Base-by-base conservation (phyloP, 306 rosid genomes). In the Corylus americana region DNA sequence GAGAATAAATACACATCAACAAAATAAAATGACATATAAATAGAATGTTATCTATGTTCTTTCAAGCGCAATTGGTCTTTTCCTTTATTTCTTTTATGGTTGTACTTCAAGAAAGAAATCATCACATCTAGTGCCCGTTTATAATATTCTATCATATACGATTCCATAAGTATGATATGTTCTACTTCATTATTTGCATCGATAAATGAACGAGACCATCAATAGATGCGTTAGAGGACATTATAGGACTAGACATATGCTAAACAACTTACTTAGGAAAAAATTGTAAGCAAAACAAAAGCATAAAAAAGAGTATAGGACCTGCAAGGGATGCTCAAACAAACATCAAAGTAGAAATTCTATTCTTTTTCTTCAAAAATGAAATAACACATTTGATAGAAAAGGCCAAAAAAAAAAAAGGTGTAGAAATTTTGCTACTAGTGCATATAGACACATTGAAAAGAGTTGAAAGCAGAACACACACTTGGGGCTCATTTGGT, bases 271-370 rank as follows among this genome's bases (percentile, higher is more conserved):
- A 22, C 25, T 62, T 62, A 11, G 69, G 69, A 29, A 2, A 11
- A 54, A 16, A 17, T 22, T 22, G 25, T 22, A 22, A 22, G 25
- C 25, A 22, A 22, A 22, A 22, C 25, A 22, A 22, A 22, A 22
- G 25, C 25, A 22, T 22, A 16, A 55, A n/a, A 27, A 55, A n/a
- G 29, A 18, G 27, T 55, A 31, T 6, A 27, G 39, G 69, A 29
- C 44, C 69, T 62, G 44, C n/a, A 62, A 62, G 69, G 69, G n/a
- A 61, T 27, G 39, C 68, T 61, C 37, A 62, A 62, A 29, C n/a
- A 27, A 27, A 62, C 7, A 11, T 61, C 22, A 17, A 16, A 54
- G 58, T 17, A 54, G 58, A 54, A 54, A 54, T 17, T 16, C 58
- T 49, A 12, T 49, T 49, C 53, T 49, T 9, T 58, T 8, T 22